Base-by-base conservation (phyloP, 148 eudicot genomes). In the Polygonum aviculare region DNA sequence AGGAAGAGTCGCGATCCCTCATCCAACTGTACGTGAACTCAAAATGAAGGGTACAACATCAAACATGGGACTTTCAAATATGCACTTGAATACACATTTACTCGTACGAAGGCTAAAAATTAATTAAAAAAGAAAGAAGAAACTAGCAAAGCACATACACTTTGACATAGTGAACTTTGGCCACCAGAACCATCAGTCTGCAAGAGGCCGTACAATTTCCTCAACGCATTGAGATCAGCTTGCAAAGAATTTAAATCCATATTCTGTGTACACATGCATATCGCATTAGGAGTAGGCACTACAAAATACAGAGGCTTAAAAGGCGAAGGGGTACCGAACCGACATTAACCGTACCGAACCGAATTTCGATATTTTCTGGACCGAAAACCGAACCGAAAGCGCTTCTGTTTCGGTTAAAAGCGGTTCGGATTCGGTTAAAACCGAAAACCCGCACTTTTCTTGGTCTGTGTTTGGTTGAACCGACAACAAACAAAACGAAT, bases 121-220 rank as follows among this genome's bases (percentile, higher is more conserved):
- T 6, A 10, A 19, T 2, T 21, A 7, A 3, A 5, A 57, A 57
- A 2, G 12, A 7, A 57, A 62, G 8, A 62, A 62, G 14, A 62
- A 26, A 22, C 4, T 16, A 39, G 12, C 26, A 26, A 48, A 70
- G 31, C 12, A 70, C 74, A 39, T 70, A 70, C 74, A 70, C 7
- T 44, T 70, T 70, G 49, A 40, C 49, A 70, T 9, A 19, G 15
- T n/a, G 45, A 2, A 44, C 48, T 40, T 21, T 11, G 4, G 2
- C 39, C 74, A 18, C 48, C 19, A 16, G 49, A 70, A 18, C 19
- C 74, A 70, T 44, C 39, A 40, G 39, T 70, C 74, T 39, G 21
- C 47, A 70, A 22, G 26, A 70, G 49, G 14, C 74, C 15, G 26
- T 70, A 70, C 21, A 70, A 70, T 40, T 70, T 70, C 21, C 74